Evolutionary conservation across 306 rosid species (phyloP), one percentile per base, ranked within the genome.

Genomic region (Rosa rugosa): DNA sequence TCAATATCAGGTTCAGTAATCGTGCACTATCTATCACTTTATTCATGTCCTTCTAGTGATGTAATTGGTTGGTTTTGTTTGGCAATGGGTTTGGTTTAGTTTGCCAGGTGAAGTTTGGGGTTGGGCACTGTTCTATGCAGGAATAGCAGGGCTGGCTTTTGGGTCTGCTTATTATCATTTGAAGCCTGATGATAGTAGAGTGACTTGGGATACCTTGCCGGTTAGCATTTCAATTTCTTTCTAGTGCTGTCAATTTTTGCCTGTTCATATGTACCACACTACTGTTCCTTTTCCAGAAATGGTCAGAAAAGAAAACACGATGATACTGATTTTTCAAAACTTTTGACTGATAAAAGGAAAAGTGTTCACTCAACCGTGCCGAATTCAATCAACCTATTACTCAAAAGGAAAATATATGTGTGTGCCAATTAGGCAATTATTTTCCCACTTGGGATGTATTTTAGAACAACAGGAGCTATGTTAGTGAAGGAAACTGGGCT

Each of bases 101-200:
- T 75, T 75, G 76, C 70, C 38, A 62, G 87, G 80, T 49, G 94
- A 90, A 73, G 84, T 78, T 17, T 90, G 85, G 83, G 44, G 86
- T 50, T 90, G 94, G 94, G 84, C 69, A 13, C 73, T 90, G 11
- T 86, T 86, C 77, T 90, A 87, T 11, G 85, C 80, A 40, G 94
- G 89, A 79, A 83, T 81, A n/a, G 46, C 71, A 41, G 84, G 90
- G 67, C 27, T 87, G 77, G 94, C 94, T 81, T 90, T 86, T 83
- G 94, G 91, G 23, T 90, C 94, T 79, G 88, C 91, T 72, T 88
- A 86, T 84, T 87, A 86, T 70, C 90, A 90, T 87, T 77, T 90
- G 84, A 90, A 83, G 77, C 94, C 94, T 13, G 80, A 80, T 73
- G 77, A 86, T 41, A 54, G 69, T 80, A 85, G 94, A 71, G 79